Conservation (phyloP, 1,139 yeast species). For the Kodamaea anthophila region DNA sequence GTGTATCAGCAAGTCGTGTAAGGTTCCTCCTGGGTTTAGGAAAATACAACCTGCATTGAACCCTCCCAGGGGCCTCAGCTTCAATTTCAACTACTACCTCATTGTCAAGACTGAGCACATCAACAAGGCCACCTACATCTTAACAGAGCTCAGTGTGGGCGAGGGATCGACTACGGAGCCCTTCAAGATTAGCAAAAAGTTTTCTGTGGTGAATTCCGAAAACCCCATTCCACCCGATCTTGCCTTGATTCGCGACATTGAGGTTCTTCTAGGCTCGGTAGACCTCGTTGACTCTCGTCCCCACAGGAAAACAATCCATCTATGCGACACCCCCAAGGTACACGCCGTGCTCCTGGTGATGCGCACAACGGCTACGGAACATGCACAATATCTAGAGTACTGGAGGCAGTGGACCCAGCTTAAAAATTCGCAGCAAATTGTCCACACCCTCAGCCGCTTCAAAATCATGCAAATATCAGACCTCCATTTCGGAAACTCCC, state of each 20-base stretch:
- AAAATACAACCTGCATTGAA: slow-evolving; percentile 12
- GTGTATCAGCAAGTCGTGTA: slow-evolving; percentile 10
- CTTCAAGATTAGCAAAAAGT: slow-evolving; percentile 7
- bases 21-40: slow-evolving; percentile 10
- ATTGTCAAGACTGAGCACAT: slow-evolving; percentile 4
- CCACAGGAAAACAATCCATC: slow-evolving; percentile 9
- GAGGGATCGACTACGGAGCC: slow-evolving; percentile 5
- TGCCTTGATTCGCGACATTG: slow-evolving; percentile 19
- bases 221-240: slow-evolving; percentile 8
- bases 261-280: slow-evolving; percentile 21
- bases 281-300: slow-evolving; percentile 17
- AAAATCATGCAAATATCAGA: slow-evolving; percentile 37
- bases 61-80: slow-evolving; percentile 2
- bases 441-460: slow-evolving; percentile 12
- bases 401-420: slow-evolving; percentile 6
- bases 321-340: slow-evolving; percentile 4
- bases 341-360: slow-evolving; percentile 11
- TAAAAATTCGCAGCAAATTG: slow-evolving; percentile 5
- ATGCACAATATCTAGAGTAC: slow-evolving; percentile 4
- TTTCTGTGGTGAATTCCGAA: slow-evolving; percentile 8
- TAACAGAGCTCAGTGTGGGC: slow-evolving; percentile 3
- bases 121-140: slow-evolving; percentile 5
- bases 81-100: slow-evolving; percentile 6
- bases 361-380: slow-evolving; percentile 8
- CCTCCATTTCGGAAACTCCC: slow-evolving; percentile 32